Evolutionary conservation across 2,329 filamentous ascomycete genomes (phyloP).

Genomic region (Herpotrichia juniperi): DNA sequence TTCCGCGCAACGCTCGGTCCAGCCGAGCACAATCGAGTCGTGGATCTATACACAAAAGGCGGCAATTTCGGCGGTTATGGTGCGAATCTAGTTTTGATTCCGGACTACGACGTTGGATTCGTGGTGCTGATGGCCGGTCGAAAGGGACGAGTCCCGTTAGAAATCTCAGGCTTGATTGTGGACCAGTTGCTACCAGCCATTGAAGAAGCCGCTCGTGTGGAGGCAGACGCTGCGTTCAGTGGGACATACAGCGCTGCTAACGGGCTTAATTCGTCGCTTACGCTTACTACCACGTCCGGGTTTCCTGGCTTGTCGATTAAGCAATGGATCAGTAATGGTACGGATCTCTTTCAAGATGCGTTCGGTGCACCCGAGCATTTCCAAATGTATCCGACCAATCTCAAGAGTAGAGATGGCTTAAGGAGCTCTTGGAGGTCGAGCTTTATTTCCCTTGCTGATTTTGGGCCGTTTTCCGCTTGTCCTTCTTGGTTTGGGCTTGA

Average conservation of each 20-base stretch:
- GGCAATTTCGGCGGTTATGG: constrained; percentile 50
- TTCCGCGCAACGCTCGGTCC: constrained; percentile 28
- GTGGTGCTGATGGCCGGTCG: constrained; percentile 1
- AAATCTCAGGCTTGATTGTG: constrained; percentile 7
- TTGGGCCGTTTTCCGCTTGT: too few relatives aligned
- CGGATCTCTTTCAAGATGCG: constrained; percentile 33
- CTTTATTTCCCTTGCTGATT: too few relatives aligned
- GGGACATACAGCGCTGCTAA: constrained; percentile 29
- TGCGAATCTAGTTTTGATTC: constrained; percentile 48
- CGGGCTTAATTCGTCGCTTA: constrained; percentile 32
- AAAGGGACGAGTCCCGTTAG: not conserved
- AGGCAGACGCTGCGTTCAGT: constrained; percentile 30
- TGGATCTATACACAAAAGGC: constrained; percentile 51
- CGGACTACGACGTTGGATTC: constrained; percentile 53
- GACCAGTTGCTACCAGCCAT: constrained; percentile 22
- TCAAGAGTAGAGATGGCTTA: too few relatives aligned
- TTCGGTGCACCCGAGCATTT: not conserved
- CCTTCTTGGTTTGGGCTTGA: too few relatives aligned
- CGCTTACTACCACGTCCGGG: constrained; percentile 23
- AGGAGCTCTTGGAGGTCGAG: too few relatives aligned
- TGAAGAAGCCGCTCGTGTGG: constrained; percentile 30
- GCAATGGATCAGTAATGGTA: constrained; percentile 37
- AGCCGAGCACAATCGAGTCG: constrained; percentile 11
- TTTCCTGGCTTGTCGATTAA: constrained; percentile 35
- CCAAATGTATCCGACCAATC: not conserved